Evolutionary conservation across 1,284 basidiomycete species (phyloP).

Genomic region (Leccinum solheimii): DNA sequence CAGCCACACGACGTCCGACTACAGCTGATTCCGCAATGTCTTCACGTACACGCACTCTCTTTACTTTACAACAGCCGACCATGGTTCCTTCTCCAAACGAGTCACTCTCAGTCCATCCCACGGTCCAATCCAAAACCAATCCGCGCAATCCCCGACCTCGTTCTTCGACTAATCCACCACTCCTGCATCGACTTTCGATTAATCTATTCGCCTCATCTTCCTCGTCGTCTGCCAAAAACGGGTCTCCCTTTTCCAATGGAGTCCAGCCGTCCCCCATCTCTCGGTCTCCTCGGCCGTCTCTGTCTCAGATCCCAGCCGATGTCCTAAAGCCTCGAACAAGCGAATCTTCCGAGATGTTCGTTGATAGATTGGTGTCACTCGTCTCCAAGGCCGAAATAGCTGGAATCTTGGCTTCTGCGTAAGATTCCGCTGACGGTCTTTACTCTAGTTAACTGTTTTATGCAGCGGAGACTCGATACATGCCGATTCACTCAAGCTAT

Average conservation of each 20-base stretch:
- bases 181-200: slow-evolving; percentile 70
- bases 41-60: slow-evolving; percentile 28
- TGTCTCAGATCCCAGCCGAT: slow-evolving; percentile 44
- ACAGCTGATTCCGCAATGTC: slow-evolving; percentile 31
- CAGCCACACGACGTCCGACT: slow-evolving; percentile 25
- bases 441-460: slow-evolving; percentile 11
- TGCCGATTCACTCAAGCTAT: slow-evolving; percentile 66
- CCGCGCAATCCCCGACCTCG: slow-evolving; percentile 43
- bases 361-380: slow-evolving; percentile 59
- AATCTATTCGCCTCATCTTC: slow-evolving; percentile 59
- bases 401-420: slow-evolving; percentile 81
- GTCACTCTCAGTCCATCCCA: slow-evolving; percentile 10
- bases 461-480: slow-evolving; percentile 74
- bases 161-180: slow-evolving; percentile 68
- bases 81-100: slow-evolving; percentile 19
- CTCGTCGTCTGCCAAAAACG: slow-evolving; percentile 34
- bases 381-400: slow-evolving; percentile 80
- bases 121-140: slow-evolving; percentile 18
- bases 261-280: slow-evolving; percentile 35
- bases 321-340: slow-evolving; percentile 56
- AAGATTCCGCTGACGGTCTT: slow-evolving; percentile 20
- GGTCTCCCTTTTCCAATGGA: slow-evolving; percentile 26
- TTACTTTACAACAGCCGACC: slow-evolving; percentile 24
- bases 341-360: slow-evolving; percentile 72
- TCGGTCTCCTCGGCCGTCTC: slow-evolving; percentile 48